Evolutionary conservation across 2,329 filamentous ascomycete species (phyloP).

Genomic region (Aspergillus glaucus): DNA sequence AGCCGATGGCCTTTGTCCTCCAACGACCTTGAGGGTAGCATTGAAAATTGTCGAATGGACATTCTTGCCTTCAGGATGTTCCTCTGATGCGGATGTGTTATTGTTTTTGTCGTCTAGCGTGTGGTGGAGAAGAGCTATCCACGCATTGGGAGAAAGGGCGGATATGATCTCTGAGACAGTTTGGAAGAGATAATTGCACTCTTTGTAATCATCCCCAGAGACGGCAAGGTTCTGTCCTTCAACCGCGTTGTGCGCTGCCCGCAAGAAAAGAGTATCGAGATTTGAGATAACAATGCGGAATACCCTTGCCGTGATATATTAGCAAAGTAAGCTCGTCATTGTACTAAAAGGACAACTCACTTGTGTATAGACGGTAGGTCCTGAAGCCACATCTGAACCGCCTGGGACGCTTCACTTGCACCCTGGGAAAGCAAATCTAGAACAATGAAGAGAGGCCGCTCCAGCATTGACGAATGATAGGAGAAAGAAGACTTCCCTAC

Average conservation of each 20-base stretch:
- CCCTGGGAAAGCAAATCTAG: conserved; percentile 72
- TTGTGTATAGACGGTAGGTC: conserved; percentile 45
- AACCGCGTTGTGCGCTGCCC: conserved; percentile 12
- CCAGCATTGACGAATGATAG: conserved; percentile 57
- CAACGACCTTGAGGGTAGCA: conserved; percentile 23
- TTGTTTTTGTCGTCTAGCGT: conserved; percentile 45
- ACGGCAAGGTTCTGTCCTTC: conserved; percentile 42
- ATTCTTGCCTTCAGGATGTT: conserved; percentile 21
- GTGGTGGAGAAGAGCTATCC: conserved; percentile 63
- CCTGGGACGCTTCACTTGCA: conserved; percentile 66
- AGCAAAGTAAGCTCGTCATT: conserved; percentile 14
- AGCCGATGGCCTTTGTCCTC: conserved; percentile 11
- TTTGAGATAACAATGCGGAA: conserved; percentile 31
- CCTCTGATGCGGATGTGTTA: conserved; percentile 26
- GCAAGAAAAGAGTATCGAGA: conserved; percentile 27
- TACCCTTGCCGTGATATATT: conserved; percentile 20
- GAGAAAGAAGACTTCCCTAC: conserved; percentile 21
- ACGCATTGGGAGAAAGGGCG: conserved; percentile 62
- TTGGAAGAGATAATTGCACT: conserved; percentile 71
- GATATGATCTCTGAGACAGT: conserved; percentile 67
- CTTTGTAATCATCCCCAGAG: conserved; percentile 59
- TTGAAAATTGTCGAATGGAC: conserved; percentile 31
- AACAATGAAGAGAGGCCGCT: conserved; percentile 72
- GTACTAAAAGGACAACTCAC: conserved; percentile 26
- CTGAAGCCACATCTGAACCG: conserved; percentile 74